Conservation (phyloP, 1,284 basidiomycete genomes). For the Cryptococcus sp. region DNA sequence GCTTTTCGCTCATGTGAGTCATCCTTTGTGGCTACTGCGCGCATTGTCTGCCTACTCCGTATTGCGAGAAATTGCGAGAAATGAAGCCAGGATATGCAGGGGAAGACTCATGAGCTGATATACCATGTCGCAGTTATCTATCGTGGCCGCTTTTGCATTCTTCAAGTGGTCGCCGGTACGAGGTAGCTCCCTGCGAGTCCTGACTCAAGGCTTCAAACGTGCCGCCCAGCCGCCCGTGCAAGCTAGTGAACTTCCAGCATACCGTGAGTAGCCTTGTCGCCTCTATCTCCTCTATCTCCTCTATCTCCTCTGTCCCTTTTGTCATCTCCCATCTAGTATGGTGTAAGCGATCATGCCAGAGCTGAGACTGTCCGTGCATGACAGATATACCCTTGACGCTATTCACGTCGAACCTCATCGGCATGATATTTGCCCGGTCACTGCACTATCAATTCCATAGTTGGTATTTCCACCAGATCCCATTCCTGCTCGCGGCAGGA, state of each 20-base stretch:
- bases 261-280: slow-evolving; percentile 26
- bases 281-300: too few species aligned
- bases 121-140: slow-evolving; percentile 22
- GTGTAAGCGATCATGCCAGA: neutral
- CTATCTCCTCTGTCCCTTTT: too few species aligned
- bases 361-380: slow-evolving; percentile 1
- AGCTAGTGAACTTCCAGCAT: slow-evolving; percentile 14
- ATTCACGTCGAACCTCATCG: slow-evolving; percentile 89
- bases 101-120: neutral
- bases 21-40: slow-evolving; percentile 1
- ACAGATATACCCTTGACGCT: slow-evolving; percentile 78
- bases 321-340: neutral
- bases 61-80: too few species aligned
- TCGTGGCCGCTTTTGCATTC: slow-evolving; percentile 68
- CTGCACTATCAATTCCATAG: slow-evolving; percentile 98
- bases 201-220: slow-evolving; percentile 58
- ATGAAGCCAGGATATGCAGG: neutral
- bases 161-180: slow-evolving; percentile 68
- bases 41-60: too few species aligned
- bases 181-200: slow-evolving; percentile 63
- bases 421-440: slow-evolving; percentile 89
- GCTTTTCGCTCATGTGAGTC: slow-evolving; percentile 64
- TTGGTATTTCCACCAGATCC: slow-evolving; percentile 95
- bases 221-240: slow-evolving; percentile 15
- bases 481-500: slow-evolving; percentile 63